Percentiles rank a stretch among this genome's conserved stretches.
These are phyloP conservation scores for Pyrenochaeta sp. DNA, from an alignment of 2,329 filamentous ascomycete species.

Conservation along the genomic window DNA sequence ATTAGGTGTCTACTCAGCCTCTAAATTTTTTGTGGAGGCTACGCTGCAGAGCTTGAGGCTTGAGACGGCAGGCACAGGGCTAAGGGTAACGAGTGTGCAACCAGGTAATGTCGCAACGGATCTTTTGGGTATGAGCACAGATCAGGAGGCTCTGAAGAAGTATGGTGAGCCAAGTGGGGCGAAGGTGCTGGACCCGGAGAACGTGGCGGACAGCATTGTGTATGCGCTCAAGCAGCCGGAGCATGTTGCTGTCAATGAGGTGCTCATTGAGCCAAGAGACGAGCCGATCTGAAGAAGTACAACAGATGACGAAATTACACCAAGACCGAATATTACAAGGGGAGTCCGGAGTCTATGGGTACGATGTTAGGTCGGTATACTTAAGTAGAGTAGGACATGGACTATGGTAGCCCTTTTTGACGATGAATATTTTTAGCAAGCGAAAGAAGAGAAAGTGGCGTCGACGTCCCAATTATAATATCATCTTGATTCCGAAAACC, in stretches of 20 bases:
- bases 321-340: not conserved
- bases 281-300: slow-evolving; percentile 40
- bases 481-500: not conserved
- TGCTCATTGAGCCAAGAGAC: slow-evolving; percentile 66
- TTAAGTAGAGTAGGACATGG: too few species aligned
- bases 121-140: slow-evolving; percentile 76
- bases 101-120: slow-evolving; percentile 80
- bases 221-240: slow-evolving; percentile 77
- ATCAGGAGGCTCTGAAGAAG: slow-evolving; percentile 78
- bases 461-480: too few species aligned
- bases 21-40: slow-evolving; percentile 86
- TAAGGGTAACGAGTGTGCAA: slow-evolving; percentile 78
- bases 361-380: too few species aligned
- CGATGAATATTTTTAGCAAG: too few species aligned
- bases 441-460: too few species aligned
- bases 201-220: slow-evolving; percentile 76
- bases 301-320: not conserved
- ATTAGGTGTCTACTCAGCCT: slow-evolving; percentile 81
- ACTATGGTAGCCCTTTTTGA: too few species aligned
- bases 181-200: slow-evolving; percentile 75
- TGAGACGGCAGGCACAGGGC: slow-evolving; percentile 76
- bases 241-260: slow-evolving; percentile 81
- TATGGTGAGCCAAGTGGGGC: slow-evolving; percentile 79
- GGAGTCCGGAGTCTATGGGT: too few species aligned
- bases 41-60: slow-evolving; percentile 77